phyloP scores from a whole-genome alignment of 805 yeast species.

The Suhomyces vadensis region DNA sequence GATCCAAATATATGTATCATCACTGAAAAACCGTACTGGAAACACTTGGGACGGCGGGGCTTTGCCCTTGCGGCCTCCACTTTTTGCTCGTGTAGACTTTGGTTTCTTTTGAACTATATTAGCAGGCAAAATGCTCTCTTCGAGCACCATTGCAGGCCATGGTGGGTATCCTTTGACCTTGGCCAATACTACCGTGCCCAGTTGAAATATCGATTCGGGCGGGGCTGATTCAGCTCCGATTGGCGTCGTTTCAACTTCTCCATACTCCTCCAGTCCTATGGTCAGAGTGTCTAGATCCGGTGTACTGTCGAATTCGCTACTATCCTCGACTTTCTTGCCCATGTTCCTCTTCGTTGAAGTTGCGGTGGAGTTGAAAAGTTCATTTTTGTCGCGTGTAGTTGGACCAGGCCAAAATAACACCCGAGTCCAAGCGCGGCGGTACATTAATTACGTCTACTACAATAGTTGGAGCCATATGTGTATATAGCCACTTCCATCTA shows the following conservation, averaged over 20 bases:
- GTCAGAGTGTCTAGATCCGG: background rate
- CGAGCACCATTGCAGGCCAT: constrained; percentile 87
- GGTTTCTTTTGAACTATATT: constrained; percentile 54
- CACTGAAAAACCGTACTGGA: constrained; percentile 71
- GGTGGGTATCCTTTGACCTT: constrained; percentile 86
- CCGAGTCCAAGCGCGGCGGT: too few relatives aligned
- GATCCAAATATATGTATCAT: constrained; percentile 73
- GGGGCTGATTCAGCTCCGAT: background rate
- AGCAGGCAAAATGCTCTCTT: constrained; percentile 58
- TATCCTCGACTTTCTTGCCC: background rate
- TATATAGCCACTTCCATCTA: constrained; percentile 22
- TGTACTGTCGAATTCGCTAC: background rate
- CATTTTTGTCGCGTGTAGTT: too few relatives aligned
- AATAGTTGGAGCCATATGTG: constrained; percentile 20
- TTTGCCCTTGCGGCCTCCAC: constrained; percentile 19
- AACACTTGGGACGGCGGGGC: constrained; percentile 16
- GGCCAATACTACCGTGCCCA: constrained; percentile 49
- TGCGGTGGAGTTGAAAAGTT: too few relatives aligned
- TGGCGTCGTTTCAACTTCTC: background rate
- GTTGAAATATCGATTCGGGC: constrained; percentile 1
- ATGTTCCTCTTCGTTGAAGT: background rate
- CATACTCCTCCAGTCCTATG: background rate
- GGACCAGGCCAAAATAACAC: too few relatives aligned
- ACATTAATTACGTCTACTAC: background rate
- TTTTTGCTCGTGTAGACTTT: constrained; percentile 22